phyloP scores from a whole-genome alignment of 2,329 filamentous ascomycete species.

The Exophiala mesophila region DNA sequence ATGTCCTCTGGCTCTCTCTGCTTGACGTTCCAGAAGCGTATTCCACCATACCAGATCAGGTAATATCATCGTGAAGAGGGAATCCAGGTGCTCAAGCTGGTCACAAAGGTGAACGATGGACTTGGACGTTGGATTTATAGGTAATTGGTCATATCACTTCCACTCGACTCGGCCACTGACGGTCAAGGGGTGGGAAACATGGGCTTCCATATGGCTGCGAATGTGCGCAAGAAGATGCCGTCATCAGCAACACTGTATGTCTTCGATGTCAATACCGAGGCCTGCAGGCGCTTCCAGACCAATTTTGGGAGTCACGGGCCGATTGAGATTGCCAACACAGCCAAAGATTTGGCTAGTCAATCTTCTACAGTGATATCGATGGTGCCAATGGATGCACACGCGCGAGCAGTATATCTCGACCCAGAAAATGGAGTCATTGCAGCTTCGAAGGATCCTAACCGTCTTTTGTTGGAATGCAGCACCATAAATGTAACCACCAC shows the following conservation, averaged over 20 bases:
- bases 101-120: neutral
- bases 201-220: constrained; percentile 9
- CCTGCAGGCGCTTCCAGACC: neutral
- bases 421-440: constrained; percentile 3
- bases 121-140: neutral
- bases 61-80: too few relatives aligned
- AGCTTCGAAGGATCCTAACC: neutral
- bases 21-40: too few relatives aligned
- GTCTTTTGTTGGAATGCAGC: constrained; percentile 8
- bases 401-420: constrained; percentile 6
- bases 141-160: neutral
- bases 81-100: too few relatives aligned
- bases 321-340: constrained; percentile 1
- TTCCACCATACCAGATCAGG: too few relatives aligned
- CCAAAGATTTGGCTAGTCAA: constrained; percentile 5
- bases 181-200: constrained; percentile 4
- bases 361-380: constrained; percentile 4
- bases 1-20: too few relatives aligned
- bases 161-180: neutral
- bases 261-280: constrained; percentile 3
- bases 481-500: constrained; percentile 4
- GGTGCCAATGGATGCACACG: constrained; percentile 3
- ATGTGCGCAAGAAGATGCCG: constrained; percentile 7
- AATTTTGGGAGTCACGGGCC: neutral
- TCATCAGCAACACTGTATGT: constrained; percentile 3